Evolutionary conservation across 2,329 filamentous ascomycete species (phyloP).

Genomic region (Chaetomium strumarium): DNA sequence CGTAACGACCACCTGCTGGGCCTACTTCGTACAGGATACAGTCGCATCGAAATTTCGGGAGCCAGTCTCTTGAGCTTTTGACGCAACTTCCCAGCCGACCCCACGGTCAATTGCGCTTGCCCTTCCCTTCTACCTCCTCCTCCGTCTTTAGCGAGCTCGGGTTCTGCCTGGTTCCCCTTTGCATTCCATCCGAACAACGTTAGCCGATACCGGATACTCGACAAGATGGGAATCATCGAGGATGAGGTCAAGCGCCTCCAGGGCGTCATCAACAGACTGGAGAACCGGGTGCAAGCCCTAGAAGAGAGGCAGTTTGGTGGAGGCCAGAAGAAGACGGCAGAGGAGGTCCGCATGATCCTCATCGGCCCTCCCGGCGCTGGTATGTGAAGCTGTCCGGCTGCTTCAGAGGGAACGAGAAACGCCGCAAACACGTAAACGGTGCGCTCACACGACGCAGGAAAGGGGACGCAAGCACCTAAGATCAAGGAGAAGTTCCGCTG

Average conservation of each 20-base stretch:
- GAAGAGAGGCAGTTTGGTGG: constrained; percentile 64
- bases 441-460: constrained; percentile 54
- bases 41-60: constrained; percentile 20
- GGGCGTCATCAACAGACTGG: constrained; percentile 75
- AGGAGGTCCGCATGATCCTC: constrained; percentile 88
- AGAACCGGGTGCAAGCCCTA: constrained; percentile 78
- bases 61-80: constrained; percentile 9
- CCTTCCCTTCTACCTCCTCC: constrained; percentile 3
- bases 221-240: constrained; percentile 79
- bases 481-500: constrained; percentile 98
- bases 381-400: constrained; percentile 44
- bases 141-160: constrained; percentile 4
- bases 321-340: constrained; percentile 43
- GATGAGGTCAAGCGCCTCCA: constrained; percentile 82
- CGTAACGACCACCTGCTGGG: not conserved
- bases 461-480: constrained; percentile 95
- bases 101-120: constrained; percentile 19
- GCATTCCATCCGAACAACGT: not conserved
- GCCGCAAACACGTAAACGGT: constrained; percentile 7
- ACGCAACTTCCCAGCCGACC: constrained; percentile 11
- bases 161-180: constrained; percentile 11
- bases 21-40: not conserved
- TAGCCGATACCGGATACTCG: constrained; percentile 19
- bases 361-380: constrained; percentile 97
- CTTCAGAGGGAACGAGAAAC: not conserved